A percentile compares a stretch with the other conserved stretches of the same genome.
These are phyloP conservation scores for Blastobotrys peoriensis DNA, from an alignment of 805 yeast genomes.

Conservation along the genomic window DNA sequence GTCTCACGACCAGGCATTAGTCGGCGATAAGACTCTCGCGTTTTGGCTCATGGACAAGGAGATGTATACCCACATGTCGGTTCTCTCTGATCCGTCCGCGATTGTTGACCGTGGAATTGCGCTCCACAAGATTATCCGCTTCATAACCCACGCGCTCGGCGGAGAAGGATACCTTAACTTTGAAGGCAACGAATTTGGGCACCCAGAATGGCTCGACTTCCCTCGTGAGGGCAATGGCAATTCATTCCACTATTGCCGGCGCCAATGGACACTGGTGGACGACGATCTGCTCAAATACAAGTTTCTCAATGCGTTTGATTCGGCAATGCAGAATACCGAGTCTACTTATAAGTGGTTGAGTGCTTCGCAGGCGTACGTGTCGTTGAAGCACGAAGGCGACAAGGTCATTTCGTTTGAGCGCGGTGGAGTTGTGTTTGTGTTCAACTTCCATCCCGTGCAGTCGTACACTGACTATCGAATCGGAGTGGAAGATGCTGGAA, in stretches of 20 bases:
- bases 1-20: conserved; percentile 95
- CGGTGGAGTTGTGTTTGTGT: conserved; percentile 74
- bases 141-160: conserved; percentile 83
- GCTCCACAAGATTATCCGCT: conserved; percentile 83
- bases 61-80: conserved; percentile 94
- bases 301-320: conserved; percentile 74
- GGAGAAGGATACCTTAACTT: conserved; percentile 96
- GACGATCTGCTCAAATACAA: conserved; percentile 78
- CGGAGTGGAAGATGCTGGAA: conserved; percentile 81
- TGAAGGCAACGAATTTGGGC: conserved; percentile 98
- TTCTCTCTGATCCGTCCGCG: conserved; percentile 63
- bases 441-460: conserved; percentile 83
- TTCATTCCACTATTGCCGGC: conserved; percentile 87
- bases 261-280: conserved; percentile 84
- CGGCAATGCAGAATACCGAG: conserved; percentile 77
- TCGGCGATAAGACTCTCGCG: conserved; percentile 93
- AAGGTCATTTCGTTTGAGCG: conserved; percentile 87
- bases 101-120: conserved; percentile 85
- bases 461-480: conserved; percentile 82
- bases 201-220: conserved; percentile 98
- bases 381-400: conserved; percentile 83
- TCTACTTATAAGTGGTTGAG: conserved; percentile 63
- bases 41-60: conserved; percentile 99
- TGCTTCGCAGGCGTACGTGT: conserved; percentile 72
- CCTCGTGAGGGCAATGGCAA: conserved; percentile 86